These are phyloP conservation scores for Rubus idaeus DNA, from an alignment of 306 rosid genomes.

Conservation along the genomic window DNA sequence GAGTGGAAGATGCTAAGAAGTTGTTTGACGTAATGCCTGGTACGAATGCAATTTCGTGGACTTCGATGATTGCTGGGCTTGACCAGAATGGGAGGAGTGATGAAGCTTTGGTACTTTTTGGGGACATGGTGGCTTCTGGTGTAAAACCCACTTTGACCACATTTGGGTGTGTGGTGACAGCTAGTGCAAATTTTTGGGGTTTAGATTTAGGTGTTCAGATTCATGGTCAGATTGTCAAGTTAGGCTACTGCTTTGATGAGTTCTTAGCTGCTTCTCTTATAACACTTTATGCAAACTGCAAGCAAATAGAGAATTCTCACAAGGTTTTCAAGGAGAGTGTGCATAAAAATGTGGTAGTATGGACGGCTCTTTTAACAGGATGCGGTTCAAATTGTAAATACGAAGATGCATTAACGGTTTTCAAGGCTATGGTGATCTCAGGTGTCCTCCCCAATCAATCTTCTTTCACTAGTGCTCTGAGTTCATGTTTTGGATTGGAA, in stretches of 20 bases:
- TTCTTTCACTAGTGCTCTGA: constrained; percentile 80
- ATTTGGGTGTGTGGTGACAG: constrained; percentile 63
- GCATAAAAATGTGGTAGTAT: constrained; percentile 65
- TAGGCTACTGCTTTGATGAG: constrained; percentile 54
- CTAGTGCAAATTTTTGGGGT: constrained; percentile 50
- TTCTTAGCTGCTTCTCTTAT: constrained; percentile 66
- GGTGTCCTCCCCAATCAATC: constrained; percentile 66
- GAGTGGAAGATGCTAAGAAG: constrained; percentile 55
- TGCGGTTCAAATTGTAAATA: constrained; percentile 54
- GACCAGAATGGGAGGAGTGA: constrained; percentile 60
- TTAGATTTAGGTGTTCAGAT: constrained; percentile 54
- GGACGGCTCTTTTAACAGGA: constrained; percentile 87
- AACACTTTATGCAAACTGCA: constrained; percentile 69
- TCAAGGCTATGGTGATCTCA: constrained; percentile 51
- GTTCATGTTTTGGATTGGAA: constrained; percentile 79
- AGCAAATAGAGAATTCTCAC: too few relatives aligned
- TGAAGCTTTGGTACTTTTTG: constrained; percentile 57
- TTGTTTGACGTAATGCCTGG: constrained; percentile 60
- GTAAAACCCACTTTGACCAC: constrained; percentile 45
- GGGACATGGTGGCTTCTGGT: constrained; percentile 49
- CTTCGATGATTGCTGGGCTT: constrained; percentile 70
- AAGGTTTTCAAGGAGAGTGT: constrained; percentile 38
- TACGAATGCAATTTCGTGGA: constrained; percentile 72
- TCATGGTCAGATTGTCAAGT: constrained; percentile 53
- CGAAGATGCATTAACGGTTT: constrained; percentile 53